These are phyloP conservation scores for Termitomyces sp. DNA, from an alignment of 768 basidiomycete genomes.

Conservation along the genomic window DNA sequence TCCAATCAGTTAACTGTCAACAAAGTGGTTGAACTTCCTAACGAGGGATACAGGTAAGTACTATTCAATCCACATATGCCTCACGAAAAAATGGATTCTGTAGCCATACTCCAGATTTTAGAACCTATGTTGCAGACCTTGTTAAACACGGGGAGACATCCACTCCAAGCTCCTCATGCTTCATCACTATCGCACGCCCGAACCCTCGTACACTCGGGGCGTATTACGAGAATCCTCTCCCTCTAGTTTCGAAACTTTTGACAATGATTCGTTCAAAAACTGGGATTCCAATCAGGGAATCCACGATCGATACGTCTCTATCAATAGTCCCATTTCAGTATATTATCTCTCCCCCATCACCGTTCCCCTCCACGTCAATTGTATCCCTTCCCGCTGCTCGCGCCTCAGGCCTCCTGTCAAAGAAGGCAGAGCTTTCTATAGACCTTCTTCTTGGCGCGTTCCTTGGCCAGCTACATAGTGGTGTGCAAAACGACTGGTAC, in stretches of 20 bases:
- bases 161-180: slow-evolving; percentile 17
- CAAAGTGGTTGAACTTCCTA: slow-evolving; percentile 9
- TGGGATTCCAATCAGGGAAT: slow-evolving; percentile 44
- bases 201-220: background rate
- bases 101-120: slow-evolving; percentile 14
- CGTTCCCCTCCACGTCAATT: slow-evolving; percentile 29
- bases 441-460: slow-evolving; percentile 59
- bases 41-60: slow-evolving; percentile 16
- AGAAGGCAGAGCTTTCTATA: slow-evolving; percentile 36
- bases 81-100: background rate
- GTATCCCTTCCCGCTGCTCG: slow-evolving; percentile 35
- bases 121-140: slow-evolving; percentile 16
- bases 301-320: slow-evolving; percentile 45
- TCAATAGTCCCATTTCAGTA: slow-evolving; percentile 42
- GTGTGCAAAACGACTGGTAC: slow-evolving; percentile 75
- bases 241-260: slow-evolving; percentile 34
- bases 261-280: slow-evolving; percentile 37
- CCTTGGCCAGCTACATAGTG: slow-evolving; percentile 57
- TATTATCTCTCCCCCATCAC: slow-evolving; percentile 43
- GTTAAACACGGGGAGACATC: slow-evolving; percentile 5
- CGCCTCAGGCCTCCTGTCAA: slow-evolving; percentile 27
- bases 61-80: background rate
- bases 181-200: slow-evolving; percentile 24
- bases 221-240: slow-evolving; percentile 33
- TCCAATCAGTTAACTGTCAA: slow-evolving; percentile 7